Base-by-base conservation (phyloP, 2,329 filamentous ascomycete genomes). In the Colletotrichum sidae region DNA sequence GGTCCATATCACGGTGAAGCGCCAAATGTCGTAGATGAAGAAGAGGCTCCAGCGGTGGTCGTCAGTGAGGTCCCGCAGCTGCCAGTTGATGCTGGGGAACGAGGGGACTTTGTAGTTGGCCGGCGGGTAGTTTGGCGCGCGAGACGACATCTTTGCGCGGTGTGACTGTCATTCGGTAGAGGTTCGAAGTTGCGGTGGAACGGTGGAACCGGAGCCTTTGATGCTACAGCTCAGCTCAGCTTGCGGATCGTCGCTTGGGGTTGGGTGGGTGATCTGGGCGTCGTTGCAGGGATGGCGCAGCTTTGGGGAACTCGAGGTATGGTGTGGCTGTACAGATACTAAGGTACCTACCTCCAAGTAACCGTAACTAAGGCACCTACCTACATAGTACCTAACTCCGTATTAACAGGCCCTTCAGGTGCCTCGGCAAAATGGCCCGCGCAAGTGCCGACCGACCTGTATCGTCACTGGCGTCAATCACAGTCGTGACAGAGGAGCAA, bases 1-100 rank as follows among this genome's bases (percentile, higher is more conserved):
- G 0, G 93, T 97, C 94, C 94, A 97, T 74, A 90, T 86, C 13
- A 96, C 79, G 1, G 93, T 97, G 77, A 96, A 97, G 69, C 91
- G 90, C 90, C 93, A 95, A 60, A 96, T 92, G 74, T 97, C 93
- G 65, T 79, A 76, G 3, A 92, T 84, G 72, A 91, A 85, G 81
- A 92, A 95, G 70, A 97, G 88, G 42, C 87, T 86, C 65, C 85
- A 84, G 54, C 66, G 69, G 67, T 77, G 79, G 49, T 85, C 80
- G 64, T 77, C 41, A 41, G 74, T 78, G 52, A 73, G 69, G 65
- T 81, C 78, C 69, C 80, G 77, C 11, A 89, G 82, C 39, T 91
- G 89, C 86, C 92, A 91, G 80, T 93, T 93, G 66, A 97, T 88
- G 42, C 92, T 92, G 2, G 94, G 94, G 74, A 96, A 97, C 5